phyloP scores from a whole-genome alignment of 345 rosid species.

The Zanthoxylum bungeanum region DNA sequence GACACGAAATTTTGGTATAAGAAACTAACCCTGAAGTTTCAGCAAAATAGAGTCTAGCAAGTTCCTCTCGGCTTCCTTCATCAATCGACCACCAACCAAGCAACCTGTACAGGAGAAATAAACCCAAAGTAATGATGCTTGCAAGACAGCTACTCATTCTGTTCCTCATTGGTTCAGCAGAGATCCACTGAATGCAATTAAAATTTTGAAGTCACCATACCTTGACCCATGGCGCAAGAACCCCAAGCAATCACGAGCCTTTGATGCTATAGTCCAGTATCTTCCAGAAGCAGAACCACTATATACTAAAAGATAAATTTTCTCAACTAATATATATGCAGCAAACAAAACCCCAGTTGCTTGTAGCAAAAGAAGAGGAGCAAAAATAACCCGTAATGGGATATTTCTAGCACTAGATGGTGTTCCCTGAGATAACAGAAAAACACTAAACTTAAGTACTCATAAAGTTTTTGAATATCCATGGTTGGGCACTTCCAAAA shows the following conservation, averaged over 20 bases:
- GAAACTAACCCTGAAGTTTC: conserved; percentile 58
- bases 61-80: conserved; percentile 89
- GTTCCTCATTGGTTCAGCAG: neutral
- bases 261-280: conserved; percentile 43
- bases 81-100: conserved; percentile 99
- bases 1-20: neutral
- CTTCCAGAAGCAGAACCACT: conserved; percentile 44
- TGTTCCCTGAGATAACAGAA: conserved; percentile 56
- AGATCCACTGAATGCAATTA: conserved; percentile 2
- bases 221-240: conserved; percentile 82
- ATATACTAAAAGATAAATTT: conserved; percentile 39
- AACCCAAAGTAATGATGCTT: conserved; percentile 7
- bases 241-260: conserved; percentile 61
- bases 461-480: neutral
- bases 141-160: neutral
- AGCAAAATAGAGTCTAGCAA: conserved; percentile 68
- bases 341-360: conserved; percentile 81
- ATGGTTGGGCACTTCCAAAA: conserved; percentile 1
- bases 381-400: conserved; percentile 47
- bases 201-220: conserved; percentile 31
- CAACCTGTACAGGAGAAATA: conserved; percentile 40
- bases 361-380: conserved; percentile 75
- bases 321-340: conserved; percentile 59
- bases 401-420: conserved; percentile 65
- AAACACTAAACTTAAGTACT: conserved; percentile 7